Base-by-base conservation (phyloP, 1,284 basidiomycete species). In the Apiotrichum domesticum region DNA sequence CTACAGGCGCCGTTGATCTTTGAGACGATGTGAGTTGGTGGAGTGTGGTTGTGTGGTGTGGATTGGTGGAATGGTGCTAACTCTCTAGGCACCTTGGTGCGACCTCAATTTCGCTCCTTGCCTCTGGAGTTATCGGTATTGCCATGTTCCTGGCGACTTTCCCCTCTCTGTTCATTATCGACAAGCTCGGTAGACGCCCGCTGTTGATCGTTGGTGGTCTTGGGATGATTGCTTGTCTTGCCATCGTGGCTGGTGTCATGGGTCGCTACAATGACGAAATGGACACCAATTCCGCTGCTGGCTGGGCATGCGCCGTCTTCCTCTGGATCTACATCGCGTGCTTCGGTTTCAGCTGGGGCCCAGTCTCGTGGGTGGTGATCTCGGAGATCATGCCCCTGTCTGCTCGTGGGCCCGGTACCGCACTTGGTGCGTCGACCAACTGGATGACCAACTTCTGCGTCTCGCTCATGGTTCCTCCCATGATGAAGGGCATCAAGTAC, bases 121-220 rank as follows among this genome's bases (percentile, higher is more conserved):
- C 72, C 8, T 71, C 72, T 14, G 70, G 71, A 42, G 67, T 75
- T 48, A 69, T 73, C 55, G 73, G 73, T 11, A 69, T 68, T 29
- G 58, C 60, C 58, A 73, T 69, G 59, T 69, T 69, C 46, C 57
- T 72, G 42, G 66, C 61, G 2, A 75, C 70, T 35, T 54, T 74
- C 56, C 69, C 68, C 4, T 58, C 67, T 11, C 56, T 71, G 14
- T 52, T 69, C 37, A 46, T 64, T 50, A 58, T 71, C 41, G 69
- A 70, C 62, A 65, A 59, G 48, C 49, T 64, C 40, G 67, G 68
- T 13, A 51, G 69, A 34, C 57, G 62, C 13, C 69, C 65, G 2
- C 54, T 66, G 8, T 35, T 65, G 48, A 62, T 65, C 43, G 37
- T 55, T 5, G 65, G 65, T 15, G 65, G 58, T 9, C 50, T 65